phyloP scores from a whole-genome alignment of 1,284 basidiomycete species.

The Tremellales sp. region DNA sequence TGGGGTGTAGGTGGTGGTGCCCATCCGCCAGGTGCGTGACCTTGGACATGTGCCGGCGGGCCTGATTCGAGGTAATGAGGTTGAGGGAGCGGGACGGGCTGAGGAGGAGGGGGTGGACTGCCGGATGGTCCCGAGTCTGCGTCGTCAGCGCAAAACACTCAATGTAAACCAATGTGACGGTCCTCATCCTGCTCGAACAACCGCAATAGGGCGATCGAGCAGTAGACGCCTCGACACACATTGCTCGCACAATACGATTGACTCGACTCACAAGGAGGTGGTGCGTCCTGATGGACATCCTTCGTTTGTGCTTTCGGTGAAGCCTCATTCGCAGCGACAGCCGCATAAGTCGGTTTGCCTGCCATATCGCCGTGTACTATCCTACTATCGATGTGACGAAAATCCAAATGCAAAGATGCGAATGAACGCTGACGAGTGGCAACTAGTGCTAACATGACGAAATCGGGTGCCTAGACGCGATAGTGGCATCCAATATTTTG shows the following conservation, averaged over 20 bases:
- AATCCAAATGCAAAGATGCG: no score
- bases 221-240: background rate
- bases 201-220: background rate
- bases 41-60: no score
- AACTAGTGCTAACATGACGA: no score
- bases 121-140: background rate
- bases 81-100: background rate
- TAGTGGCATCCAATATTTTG: no score
- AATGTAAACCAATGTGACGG: background rate
- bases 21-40: constrained; percentile 16
- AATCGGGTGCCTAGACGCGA: no score
- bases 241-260: background rate
- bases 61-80: background rate
- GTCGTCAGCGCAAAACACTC: background rate
- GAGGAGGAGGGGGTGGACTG: background rate
- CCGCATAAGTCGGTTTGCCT: constrained; percentile 16
- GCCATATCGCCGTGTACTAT: constrained; percentile 6
- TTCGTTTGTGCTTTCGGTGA: background rate
- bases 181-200: no score
- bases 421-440: no score
- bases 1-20: constrained; percentile 15
- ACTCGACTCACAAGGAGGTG: constrained; percentile 16
- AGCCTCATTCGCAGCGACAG: constrained; percentile 3
- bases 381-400: no score
- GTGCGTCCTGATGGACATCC: constrained; percentile 12